Conservation (phyloP, 768 basidiomycete genomes). For the Xerocomellus chrysenteron region DNA sequence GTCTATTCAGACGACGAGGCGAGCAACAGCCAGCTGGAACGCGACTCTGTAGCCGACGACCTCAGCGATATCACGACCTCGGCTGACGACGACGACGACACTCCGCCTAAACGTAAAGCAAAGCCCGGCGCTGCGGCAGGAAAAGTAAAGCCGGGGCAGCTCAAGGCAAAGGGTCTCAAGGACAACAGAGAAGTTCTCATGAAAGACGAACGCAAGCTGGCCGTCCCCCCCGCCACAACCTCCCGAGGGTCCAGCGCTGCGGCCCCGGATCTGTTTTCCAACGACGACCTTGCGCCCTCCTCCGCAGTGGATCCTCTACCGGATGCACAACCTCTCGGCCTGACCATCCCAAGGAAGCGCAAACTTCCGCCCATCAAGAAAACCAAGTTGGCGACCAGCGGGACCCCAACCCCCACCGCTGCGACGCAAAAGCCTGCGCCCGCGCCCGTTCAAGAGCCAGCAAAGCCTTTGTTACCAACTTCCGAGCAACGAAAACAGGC, state of each 20-base stretch:
- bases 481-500: constrained; percentile 40
- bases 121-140: constrained; percentile 17
- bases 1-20: constrained; percentile 33
- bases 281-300: constrained; percentile 25
- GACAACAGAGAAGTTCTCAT: constrained; percentile 38
- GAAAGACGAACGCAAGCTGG: constrained; percentile 42
- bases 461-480: constrained; percentile 29
- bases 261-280: constrained; percentile 29
- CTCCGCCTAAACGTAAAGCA: constrained; percentile 24
- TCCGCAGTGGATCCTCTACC: constrained; percentile 8
- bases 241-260: constrained; percentile 33
- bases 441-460: constrained; percentile 17
- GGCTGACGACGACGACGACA: constrained; percentile 20
- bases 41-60: constrained; percentile 26
- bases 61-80: constrained; percentile 28
- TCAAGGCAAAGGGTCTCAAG: constrained; percentile 29
- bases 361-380: constrained; percentile 73
- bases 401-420: constrained; percentile 25
- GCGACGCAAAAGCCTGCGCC: constrained; percentile 24
- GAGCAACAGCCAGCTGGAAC: constrained; percentile 23
- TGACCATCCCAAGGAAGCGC: constrained; percentile 49
- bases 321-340: constrained; percentile 22
- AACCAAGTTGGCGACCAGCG: constrained; percentile 42
- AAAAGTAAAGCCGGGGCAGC: constrained; percentile 20
- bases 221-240: constrained; percentile 12